These are phyloP conservation scores for Barnettozyma vustinii DNA, from an alignment of 805 yeast genomes.

Conservation along the genomic window DNA sequence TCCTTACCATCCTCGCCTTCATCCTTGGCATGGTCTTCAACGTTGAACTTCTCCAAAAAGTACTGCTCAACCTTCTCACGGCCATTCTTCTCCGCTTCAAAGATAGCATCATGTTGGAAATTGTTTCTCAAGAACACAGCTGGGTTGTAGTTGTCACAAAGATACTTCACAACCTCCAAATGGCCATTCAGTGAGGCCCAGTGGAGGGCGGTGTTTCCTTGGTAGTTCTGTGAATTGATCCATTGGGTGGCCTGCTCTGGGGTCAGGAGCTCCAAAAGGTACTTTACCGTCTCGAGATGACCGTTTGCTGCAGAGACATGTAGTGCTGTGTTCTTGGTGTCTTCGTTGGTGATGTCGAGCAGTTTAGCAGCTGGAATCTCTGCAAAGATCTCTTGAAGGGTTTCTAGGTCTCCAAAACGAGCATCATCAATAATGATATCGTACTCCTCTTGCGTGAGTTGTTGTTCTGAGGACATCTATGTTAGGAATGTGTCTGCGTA, in stretches of 20 bases:
- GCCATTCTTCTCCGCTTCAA: constrained; percentile 79
- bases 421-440: constrained; percentile 81
- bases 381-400: constrained; percentile 61
- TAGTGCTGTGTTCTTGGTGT: constrained; percentile 65
- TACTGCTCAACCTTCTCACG: constrained; percentile 74
- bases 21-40: constrained; percentile 52
- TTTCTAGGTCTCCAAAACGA: constrained; percentile 81
- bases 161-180: constrained; percentile 55
- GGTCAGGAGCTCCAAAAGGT: constrained; percentile 45
- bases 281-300: constrained; percentile 61
- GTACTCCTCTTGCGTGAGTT: constrained; percentile 63
- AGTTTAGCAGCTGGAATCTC: constrained; percentile 39
- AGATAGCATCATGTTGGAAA: constrained; percentile 77
- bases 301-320: constrained; percentile 98
- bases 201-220: constrained; percentile 92
- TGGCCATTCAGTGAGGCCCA: constrained; percentile 96
- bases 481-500: neutral
- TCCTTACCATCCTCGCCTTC: constrained; percentile 26
- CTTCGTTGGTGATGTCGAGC: constrained; percentile 51
- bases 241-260: constrained; percentile 40
- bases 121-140: constrained; percentile 77
- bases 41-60: constrained; percentile 66
- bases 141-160: constrained; percentile 71
- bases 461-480: constrained; percentile 15
- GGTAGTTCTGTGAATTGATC: constrained; percentile 55